These are phyloP conservation scores for Mortierella sp. DNA, from an alignment of 371 early-diverging fungal species.

Conservation along the genomic window DNA sequence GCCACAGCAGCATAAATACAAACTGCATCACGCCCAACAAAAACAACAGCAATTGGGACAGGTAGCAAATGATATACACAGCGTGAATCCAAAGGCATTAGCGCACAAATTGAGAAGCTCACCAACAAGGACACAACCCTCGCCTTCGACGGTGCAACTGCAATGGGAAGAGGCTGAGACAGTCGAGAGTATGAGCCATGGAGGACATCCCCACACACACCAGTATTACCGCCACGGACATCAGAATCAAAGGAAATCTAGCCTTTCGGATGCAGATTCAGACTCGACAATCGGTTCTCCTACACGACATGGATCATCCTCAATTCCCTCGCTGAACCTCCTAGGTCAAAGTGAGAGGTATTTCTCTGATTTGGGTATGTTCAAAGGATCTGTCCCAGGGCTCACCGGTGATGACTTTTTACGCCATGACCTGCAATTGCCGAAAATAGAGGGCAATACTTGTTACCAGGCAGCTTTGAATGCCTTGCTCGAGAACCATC, in stretches of 20 bases:
- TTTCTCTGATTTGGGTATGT: constrained; percentile 15
- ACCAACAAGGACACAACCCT: neutral
- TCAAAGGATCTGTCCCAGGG: constrained; percentile 32
- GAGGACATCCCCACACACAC: constrained; percentile 40
- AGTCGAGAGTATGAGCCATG: constrained; percentile 47
- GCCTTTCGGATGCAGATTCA: constrained; percentile 4
- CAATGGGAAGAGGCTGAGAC: constrained; percentile 56
- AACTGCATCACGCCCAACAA: neutral
- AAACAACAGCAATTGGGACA: neutral
- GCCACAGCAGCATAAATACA: neutral
- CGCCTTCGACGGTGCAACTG: constrained; percentile 26
- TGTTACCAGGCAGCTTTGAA: constrained; percentile 35
- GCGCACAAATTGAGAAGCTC: constrained; percentile 29
- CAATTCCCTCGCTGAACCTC: constrained; percentile 19
- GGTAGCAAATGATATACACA: neutral
- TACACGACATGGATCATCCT: constrained; percentile 5
- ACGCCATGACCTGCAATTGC: constrained; percentile 15
- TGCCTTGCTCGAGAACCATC: constrained; percentile 38
- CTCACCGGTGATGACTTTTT: constrained; percentile 31
- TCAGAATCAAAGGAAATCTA: neutral
- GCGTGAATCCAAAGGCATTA: constrained; percentile 22
- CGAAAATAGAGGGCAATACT: constrained; percentile 22
- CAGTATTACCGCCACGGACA: constrained; percentile 20
- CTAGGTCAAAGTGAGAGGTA: constrained; percentile 14
- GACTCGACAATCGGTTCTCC: constrained; percentile 13